phyloP scores from a whole-genome alignment of 164 flowering plant species.

The Piper longum region DNA sequence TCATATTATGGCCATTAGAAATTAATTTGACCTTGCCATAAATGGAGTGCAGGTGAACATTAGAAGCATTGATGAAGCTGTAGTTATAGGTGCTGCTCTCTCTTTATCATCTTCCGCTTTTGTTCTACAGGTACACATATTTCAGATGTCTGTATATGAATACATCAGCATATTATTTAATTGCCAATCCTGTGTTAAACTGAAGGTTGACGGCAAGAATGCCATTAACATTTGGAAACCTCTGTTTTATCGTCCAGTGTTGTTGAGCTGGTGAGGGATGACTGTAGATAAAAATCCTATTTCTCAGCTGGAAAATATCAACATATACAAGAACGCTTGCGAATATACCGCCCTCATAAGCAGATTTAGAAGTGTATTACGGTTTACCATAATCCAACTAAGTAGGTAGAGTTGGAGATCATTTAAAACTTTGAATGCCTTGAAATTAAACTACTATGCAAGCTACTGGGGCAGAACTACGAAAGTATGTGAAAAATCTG shows the following conservation, averaged over 20 bases:
- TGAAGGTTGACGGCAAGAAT: no score
- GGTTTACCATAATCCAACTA: no score
- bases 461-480: no score
- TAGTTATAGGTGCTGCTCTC: constrained; percentile 97
- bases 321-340: no score
- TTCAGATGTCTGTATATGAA: neutral
- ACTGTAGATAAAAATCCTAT: no score
- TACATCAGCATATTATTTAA: no score
- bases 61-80: constrained; percentile 90
- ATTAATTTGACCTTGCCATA: neutral
- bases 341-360: no score
- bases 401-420: neutral
- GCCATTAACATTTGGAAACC: neutral
- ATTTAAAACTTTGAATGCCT: no score
- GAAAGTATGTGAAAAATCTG: neutral
- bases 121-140: constrained; percentile 70
- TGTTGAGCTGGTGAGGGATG: neutral
- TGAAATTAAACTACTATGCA: neutral
- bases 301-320: no score
- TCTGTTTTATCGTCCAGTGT: neutral
- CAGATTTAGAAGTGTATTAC: no score
- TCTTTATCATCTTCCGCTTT: constrained; percentile 97
- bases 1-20: no score
- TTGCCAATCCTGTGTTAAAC: no score
- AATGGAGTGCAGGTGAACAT: constrained; percentile 63